phyloP scores from a whole-genome alignment of 1,284 basidiomycete species.

The Ceratobasidium sp. region DNA sequence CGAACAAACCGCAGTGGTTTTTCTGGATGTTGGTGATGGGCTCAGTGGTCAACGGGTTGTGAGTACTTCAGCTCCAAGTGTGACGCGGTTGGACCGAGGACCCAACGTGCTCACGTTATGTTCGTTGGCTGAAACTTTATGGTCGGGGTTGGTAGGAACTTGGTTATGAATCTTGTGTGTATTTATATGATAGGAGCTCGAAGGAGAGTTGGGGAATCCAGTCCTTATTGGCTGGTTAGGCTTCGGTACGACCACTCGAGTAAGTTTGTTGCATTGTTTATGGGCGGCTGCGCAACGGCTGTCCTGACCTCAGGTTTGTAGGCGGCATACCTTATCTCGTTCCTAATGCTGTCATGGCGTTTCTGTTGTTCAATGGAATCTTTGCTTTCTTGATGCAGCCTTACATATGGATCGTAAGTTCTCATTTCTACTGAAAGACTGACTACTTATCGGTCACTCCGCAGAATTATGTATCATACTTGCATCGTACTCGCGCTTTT shows the following conservation, averaged over 20 bases:
- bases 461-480: conserved; percentile 38
- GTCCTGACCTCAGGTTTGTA: neutral
- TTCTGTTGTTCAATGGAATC: conserved; percentile 39
- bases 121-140: neutral
- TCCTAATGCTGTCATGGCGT: conserved; percentile 32
- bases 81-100: too few relatives aligned
- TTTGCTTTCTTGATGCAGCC: conserved; percentile 39
- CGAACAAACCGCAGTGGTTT: conserved; percentile 22
- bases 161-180: conserved; percentile 35
- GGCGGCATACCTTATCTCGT: conserved; percentile 39
- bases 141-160: conserved; percentile 21
- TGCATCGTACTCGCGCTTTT: conserved; percentile 5
- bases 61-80: neutral
- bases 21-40: conserved; percentile 27
- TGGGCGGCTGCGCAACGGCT: neutral
- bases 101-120: neutral
- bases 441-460: neutral
- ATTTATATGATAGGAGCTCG: conserved; percentile 42
- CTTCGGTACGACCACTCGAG: conserved; percentile 38
- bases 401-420: conserved; percentile 39
- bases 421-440: neutral
- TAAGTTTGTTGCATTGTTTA: conserved; percentile 9
- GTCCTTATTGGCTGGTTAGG: conserved; percentile 35
- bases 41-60: conserved; percentile 15
- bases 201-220: conserved; percentile 24